Conservation (phyloP, 164 flowering plant genomes). For the Magnolia sinica region DNA sequence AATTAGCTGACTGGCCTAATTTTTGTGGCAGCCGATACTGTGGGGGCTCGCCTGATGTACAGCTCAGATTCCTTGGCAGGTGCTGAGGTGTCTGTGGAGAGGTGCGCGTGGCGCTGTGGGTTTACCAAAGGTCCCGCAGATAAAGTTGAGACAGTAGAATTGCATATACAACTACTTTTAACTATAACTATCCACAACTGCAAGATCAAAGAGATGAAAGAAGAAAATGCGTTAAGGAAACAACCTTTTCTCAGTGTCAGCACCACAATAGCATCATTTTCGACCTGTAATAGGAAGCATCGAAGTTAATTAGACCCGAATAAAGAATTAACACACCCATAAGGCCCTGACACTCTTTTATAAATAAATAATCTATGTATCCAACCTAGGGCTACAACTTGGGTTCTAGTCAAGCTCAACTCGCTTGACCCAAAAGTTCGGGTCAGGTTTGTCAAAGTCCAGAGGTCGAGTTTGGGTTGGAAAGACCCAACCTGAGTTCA, state of each 20-base stretch:
- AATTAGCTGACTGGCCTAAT: too few relatives aligned
- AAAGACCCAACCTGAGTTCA: too few relatives aligned
- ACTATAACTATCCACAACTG: not conserved
- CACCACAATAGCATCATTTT: conserved; percentile 94
- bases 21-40: too few relatives aligned
- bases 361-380: not conserved
- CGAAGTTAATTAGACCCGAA: not conserved
- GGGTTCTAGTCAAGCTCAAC: too few relatives aligned
- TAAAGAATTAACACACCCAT: not conserved
- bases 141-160: not conserved
- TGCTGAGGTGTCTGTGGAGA: too few relatives aligned
- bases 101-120: too few relatives aligned
- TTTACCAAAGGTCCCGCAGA: not conserved
- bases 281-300: conserved; percentile 59
- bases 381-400: too few relatives aligned
- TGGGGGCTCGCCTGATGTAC: too few relatives aligned
- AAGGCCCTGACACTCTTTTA: not conserved
- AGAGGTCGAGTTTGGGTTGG: too few relatives aligned
- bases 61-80: too few relatives aligned
- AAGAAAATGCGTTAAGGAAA: conserved; percentile 2
- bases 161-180: not conserved
- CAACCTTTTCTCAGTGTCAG: conserved; percentile 84
- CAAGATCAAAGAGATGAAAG: not conserved
- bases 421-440: too few relatives aligned
- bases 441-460: too few relatives aligned